A percentile compares a stretch with the other conserved stretches of the same genome.
Conservation (phyloP, 306 rosid species). For the Cucurbita ficifolia region DNA sequence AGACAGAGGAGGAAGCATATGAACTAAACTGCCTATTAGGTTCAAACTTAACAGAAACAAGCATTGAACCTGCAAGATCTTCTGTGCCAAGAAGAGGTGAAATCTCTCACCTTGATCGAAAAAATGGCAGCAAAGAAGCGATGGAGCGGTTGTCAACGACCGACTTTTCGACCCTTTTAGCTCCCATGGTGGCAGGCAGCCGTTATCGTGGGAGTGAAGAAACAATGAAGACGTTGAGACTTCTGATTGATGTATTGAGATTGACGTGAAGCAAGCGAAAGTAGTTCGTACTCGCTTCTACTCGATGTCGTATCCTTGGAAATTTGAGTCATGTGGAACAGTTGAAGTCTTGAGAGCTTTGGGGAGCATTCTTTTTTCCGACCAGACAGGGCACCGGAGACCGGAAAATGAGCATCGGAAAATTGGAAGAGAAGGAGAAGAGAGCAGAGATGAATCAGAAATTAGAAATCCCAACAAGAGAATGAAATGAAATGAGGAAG, state of each 20-base stretch:
- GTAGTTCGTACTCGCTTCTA: constrained; percentile 53
- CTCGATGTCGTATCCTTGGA: constrained; percentile 40
- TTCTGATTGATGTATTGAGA: constrained; percentile 61
- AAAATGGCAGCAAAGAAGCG: background rate
- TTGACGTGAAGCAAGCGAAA: constrained; percentile 65
- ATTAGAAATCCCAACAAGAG: background rate
- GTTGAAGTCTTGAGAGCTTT: constrained; percentile 57
- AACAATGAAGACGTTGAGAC: constrained; percentile 77
- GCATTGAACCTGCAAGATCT: background rate
- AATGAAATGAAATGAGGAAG: background rate
- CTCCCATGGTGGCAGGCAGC: constrained; percentile 86
- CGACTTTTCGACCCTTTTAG: constrained; percentile 45
- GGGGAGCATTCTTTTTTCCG: constrained; percentile 33
- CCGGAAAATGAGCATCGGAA: background rate
- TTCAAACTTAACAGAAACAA: background rate
- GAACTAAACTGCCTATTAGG: background rate
- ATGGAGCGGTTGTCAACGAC: constrained; percentile 24
- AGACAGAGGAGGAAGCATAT: background rate
- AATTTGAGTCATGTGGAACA: constrained; percentile 39
- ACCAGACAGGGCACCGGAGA: background rate
- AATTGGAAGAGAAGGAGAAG: background rate
- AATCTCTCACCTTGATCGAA: background rate
- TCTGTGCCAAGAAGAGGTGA: background rate
- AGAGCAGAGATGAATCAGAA: background rate
- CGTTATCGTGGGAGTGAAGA: constrained; percentile 84